Evolutionary conservation across 2,329 filamentous ascomycete species (phyloP).

Genomic region (Cylindrodendrum hubeiense): DNA sequence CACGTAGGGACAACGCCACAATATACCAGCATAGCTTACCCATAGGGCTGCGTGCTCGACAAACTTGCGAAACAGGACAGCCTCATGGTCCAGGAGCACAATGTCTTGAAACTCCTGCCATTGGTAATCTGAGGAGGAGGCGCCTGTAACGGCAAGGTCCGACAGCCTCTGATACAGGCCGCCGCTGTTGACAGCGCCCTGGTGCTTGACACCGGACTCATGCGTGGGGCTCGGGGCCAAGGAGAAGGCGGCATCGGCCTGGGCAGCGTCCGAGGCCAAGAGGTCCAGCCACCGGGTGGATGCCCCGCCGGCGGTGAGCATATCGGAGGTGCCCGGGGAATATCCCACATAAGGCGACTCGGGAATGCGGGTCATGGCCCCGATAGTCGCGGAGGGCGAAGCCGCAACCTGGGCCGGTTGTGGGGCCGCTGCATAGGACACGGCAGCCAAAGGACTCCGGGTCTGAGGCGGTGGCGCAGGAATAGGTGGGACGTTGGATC

Average conservation of each 20-base stretch:
- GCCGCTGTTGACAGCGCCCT: conserved; percentile 10
- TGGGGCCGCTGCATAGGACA: conserved; percentile 11
- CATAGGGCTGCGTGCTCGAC: conserved; percentile 20
- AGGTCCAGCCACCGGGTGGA: conserved; percentile 26
- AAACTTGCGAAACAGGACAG: conserved; percentile 25
- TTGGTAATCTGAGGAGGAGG: background rate
- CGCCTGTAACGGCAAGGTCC: conserved; percentile 4
- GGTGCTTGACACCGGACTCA: conserved; percentile 12
- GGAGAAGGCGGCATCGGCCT: conserved; percentile 24
- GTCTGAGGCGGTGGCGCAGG: conserved; percentile 8
- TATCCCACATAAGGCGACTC: conserved; percentile 19
- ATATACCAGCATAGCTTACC: background rate
- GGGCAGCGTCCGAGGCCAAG: conserved; percentile 24
- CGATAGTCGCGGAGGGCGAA: conserved; percentile 10
- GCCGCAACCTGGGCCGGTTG: conserved; percentile 4
- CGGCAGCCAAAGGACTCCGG: background rate
- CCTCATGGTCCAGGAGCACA: conserved; percentile 18
- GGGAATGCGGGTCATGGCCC: conserved; percentile 10
- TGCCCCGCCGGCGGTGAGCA: conserved; percentile 20
- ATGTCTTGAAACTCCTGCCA: conserved; percentile 24
- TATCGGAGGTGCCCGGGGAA: conserved; percentile 12
- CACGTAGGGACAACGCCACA: background rate
- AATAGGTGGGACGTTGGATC: conserved; percentile 6
- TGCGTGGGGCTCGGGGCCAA: conserved; percentile 24
- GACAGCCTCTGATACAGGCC: conserved; percentile 20